Conservation (phyloP, 371 early-diverging fungal genomes). For the Sporodiniella umbellata region DNA sequence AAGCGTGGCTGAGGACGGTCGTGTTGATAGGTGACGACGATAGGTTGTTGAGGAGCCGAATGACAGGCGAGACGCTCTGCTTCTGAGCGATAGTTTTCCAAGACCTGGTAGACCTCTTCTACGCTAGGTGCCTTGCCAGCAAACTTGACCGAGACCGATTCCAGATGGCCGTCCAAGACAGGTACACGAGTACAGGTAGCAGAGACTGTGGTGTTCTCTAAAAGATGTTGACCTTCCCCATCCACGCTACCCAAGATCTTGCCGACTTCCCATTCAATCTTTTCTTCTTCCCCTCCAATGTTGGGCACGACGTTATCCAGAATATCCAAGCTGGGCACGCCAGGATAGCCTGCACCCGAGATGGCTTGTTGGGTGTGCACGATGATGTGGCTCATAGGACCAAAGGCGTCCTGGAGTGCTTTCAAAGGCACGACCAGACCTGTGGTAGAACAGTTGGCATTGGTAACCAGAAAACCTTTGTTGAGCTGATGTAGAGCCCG, state of each 20-base stretch:
- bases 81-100: conserved; percentile 73
- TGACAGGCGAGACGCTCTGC: conserved; percentile 71
- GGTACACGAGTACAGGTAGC: conserved; percentile 97
- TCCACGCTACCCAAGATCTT: conserved; percentile 86
- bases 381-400: conserved; percentile 71
- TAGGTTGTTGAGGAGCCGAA: conserved; percentile 80
- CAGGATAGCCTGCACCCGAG: conserved; percentile 96
- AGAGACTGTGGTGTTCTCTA: conserved; percentile 65
- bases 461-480: conserved; percentile 92
- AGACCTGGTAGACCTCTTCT: conserved; percentile 66
- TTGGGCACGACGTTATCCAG: conserved; percentile 92
- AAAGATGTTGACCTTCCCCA: conserved; percentile 45
- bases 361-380: conserved; percentile 95
- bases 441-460: conserved; percentile 97
- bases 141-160: conserved; percentile 86
- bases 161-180: conserved; percentile 94
- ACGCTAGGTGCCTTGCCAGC: conserved; percentile 49
- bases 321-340: conserved; percentile 91
- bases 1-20: conserved; percentile 96
- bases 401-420: conserved; percentile 88
- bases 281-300: conserved; percentile 96
- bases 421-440: conserved; percentile 91
- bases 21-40: conserved; percentile 65
- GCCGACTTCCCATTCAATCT: conserved; percentile 91
- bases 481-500: conserved; percentile 55